Base-by-base conservation (phyloP, 129 eudicot species). In the Chrysanthemum seticuspe region DNA sequence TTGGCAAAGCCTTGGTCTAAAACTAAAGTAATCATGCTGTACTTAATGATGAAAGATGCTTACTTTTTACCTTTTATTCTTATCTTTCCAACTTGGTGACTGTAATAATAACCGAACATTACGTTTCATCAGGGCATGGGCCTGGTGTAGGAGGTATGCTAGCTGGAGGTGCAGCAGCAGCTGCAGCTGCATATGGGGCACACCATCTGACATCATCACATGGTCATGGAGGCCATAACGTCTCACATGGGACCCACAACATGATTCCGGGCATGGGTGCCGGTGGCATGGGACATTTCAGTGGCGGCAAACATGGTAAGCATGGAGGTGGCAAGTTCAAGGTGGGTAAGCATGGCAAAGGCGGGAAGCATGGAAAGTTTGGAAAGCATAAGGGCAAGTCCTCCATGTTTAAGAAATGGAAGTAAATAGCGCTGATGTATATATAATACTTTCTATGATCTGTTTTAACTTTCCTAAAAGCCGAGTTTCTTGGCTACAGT, bases 141-240 rank as follows among this genome's bases (percentile, higher is more conserved):
- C 56, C 76, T 50, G 84, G 84, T 58, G 67, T 80, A 70, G 88
- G 92, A 66, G 44, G 27, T 27, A 0, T 89, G 70, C 64, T 89
- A 78, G 86, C 90, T 2, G 96, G 96, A 15, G 92, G 90, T 47
- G 96, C 90, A 12, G 92, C 90, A 0, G 91, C 87, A 1, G 96
- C 96, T 2, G 96, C 91, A 10, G 91, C 91, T 1, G 83, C 80
- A 13, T 84, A 79, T 71, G 92, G 92, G 12, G 87, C 85, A 11
- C 89, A 87, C 68, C 90, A 84, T 0, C 65, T 81, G 58, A 14
- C 73, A 34, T 29, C 80, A 62, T 69, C 74, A n/a, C 85, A 81
- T 81, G 84, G 80, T 18, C 74, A 53, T 27, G 67, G 74, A 16
- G 80, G 70, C 56, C 81, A 76, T 47, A 52, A 77, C 12, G 81